Conservation (phyloP, 805 yeast genomes). For the Candida loeiensis region DNA sequence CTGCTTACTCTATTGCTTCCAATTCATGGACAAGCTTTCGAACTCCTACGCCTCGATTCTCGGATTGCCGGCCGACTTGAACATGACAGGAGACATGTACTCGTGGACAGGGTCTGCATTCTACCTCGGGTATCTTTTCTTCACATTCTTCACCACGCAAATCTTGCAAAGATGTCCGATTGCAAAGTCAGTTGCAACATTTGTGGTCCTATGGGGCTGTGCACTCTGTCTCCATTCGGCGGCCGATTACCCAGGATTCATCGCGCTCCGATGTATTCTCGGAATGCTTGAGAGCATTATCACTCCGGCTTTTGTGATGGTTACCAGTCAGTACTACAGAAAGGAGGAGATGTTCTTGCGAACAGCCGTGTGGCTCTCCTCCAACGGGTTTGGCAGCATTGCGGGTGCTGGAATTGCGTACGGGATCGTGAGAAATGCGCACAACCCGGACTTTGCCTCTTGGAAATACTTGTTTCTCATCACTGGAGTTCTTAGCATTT, state of each 20-base stretch:
- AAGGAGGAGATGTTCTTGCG: slow-evolving; percentile 33
- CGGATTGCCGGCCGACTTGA: slow-evolving; percentile 45
- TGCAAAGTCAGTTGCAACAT: slow-evolving; percentile 45
- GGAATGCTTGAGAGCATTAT: slow-evolving; percentile 39
- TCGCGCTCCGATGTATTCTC: slow-evolving; percentile 35
- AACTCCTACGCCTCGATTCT: slow-evolving; percentile 50
- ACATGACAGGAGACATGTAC: slow-evolving; percentile 42
- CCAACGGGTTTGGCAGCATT: slow-evolving; percentile 37
- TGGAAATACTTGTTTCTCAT: slow-evolving; percentile 63
- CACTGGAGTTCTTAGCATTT: slow-evolving; percentile 56
- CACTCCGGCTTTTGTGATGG: slow-evolving; percentile 40
- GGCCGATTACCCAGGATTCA: slow-evolving; percentile 40
- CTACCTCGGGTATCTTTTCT: slow-evolving; percentile 57
- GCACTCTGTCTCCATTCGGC: slow-evolving; percentile 53
- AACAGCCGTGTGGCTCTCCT: slow-evolving; percentile 35
- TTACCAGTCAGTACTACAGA: slow-evolving; percentile 34
- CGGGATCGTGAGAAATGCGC: slow-evolving; percentile 31
- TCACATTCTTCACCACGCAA: slow-evolving; percentile 47
- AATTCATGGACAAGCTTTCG: slow-evolving; percentile 59
- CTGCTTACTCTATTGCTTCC: slow-evolving; percentile 47
- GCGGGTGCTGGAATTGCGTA: slow-evolving; percentile 53
- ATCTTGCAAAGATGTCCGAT: slow-evolving; percentile 56
- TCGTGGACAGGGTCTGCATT: slow-evolving; percentile 44
- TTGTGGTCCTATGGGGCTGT: slow-evolving; percentile 61
- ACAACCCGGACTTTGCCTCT: slow-evolving; percentile 31